Evolutionary conservation across 2,329 filamentous ascomycete genomes (phyloP).

Genomic region (Phoma sp.): DNA sequence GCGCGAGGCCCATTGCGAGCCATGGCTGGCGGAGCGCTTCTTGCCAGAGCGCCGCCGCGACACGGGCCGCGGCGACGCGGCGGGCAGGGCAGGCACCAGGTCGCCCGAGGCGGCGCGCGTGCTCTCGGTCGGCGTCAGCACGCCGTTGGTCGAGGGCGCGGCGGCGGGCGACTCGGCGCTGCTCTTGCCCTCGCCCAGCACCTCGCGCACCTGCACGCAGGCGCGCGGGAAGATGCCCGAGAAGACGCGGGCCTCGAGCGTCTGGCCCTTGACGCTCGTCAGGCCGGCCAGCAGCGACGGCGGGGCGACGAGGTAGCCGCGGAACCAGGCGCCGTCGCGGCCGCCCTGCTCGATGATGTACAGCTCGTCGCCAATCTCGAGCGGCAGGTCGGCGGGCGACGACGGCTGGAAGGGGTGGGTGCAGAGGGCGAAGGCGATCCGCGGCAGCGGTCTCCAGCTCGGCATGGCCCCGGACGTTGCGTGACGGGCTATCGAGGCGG

Average conservation of each 20-base stretch:
- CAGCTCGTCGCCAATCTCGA: constrained; percentile 97
- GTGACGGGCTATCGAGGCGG: constrained; percentile 41
- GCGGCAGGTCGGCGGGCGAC: constrained; percentile 86
- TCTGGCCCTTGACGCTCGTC: constrained; percentile 89
- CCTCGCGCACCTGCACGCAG: constrained; percentile 93
- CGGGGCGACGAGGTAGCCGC: constrained; percentile 93
- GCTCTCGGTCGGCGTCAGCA: constrained; percentile 49
- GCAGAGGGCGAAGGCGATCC: constrained; percentile 97
- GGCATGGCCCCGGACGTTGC: constrained; percentile 46
- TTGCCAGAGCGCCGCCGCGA: constrained; percentile 40
- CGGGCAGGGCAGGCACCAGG: constrained; percentile 32
- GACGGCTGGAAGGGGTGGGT: constrained; percentile 91
- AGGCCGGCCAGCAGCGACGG: constrained; percentile 91
- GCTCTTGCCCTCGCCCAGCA: constrained; percentile 69
- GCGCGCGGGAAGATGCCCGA: constrained; percentile 97
- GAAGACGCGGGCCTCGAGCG: constrained; percentile 93
- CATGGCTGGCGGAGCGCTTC: constrained; percentile 45
- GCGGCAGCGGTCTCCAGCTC: constrained; percentile 92
- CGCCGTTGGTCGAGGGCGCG: too few species aligned
- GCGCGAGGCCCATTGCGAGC: constrained; percentile 49
- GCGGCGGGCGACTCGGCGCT: too few species aligned
- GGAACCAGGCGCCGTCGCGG: constrained; percentile 84
- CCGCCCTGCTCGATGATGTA: constrained; percentile 98
- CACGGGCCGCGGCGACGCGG: constrained; percentile 34
- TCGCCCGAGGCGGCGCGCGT: constrained; percentile 42